Conservation (phyloP, 176 grass and related monocot species). For the Tuctoria greenei region DNA sequence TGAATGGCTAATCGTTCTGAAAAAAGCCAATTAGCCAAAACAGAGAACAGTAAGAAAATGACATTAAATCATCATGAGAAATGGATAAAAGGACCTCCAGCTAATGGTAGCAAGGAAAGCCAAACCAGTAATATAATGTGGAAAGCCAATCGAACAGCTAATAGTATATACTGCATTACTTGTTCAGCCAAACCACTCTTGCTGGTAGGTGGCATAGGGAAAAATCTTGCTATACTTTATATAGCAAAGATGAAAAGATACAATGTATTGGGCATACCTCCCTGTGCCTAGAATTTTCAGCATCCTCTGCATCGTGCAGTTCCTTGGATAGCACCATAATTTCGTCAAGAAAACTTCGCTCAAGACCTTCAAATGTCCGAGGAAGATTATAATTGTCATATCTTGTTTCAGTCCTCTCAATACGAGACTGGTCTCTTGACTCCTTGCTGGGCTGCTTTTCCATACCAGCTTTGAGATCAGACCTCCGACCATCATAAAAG, state of each 20-base stretch:
- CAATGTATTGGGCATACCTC: conserved; percentile 49
- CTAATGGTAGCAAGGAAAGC: not conserved
- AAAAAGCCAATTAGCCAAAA: not conserved
- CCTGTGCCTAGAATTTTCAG: conserved; percentile 76
- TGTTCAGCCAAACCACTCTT: not conserved
- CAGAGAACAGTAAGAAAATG: not conserved
- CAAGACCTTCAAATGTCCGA: conserved; percentile 75
- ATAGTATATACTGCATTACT: not conserved
- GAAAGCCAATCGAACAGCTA: not conserved
- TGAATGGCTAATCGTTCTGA: not conserved
- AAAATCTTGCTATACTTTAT: conserved; percentile 21
- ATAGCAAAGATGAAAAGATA: not conserved
- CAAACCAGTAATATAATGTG: not conserved
- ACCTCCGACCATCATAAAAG: conserved; percentile 63
- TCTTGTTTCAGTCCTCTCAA: conserved; percentile 47
- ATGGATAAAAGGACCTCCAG: too few relatives aligned
- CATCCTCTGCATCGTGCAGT: conserved; percentile 77
- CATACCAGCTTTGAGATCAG: conserved; percentile 61
- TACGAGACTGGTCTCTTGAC: conserved; percentile 41
- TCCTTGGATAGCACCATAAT: conserved; percentile 72
- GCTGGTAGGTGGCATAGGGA: not conserved
- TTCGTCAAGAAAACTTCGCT: conserved; percentile 85
- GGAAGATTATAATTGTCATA: conserved; percentile 57
- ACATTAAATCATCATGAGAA: not conserved
- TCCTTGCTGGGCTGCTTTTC: conserved; percentile 63